phyloP scores from a whole-genome alignment of 169 alveolate genomes.

The Neospora caninum region DNA sequence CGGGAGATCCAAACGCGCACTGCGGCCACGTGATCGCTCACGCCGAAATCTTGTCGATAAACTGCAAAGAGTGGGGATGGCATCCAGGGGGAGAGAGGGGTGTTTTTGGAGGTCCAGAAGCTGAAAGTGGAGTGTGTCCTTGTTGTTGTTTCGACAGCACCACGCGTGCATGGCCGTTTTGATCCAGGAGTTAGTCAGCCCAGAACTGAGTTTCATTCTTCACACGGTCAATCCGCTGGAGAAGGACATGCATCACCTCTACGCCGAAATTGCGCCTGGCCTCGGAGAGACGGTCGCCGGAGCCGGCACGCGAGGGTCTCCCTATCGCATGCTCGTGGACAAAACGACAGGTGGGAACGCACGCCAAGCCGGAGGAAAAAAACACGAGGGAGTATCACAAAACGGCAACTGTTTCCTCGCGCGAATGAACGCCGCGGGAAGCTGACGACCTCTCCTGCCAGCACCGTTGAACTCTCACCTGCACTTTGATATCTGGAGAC shows the following conservation, averaged over 20 bases:
- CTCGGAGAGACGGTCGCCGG: slow-evolving; percentile 52
- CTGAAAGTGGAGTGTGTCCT: not conserved
- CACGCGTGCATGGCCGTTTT: slow-evolving; percentile 57
- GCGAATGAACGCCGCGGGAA: not conserved
- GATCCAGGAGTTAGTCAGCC: slow-evolving; percentile 32
- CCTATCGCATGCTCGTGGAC: slow-evolving; percentile 44
- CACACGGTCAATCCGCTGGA: slow-evolving; percentile 37
- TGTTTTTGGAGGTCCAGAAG: not conserved
- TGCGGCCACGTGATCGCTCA: too few relatives aligned
- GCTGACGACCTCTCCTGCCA: not conserved
- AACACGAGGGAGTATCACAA: not conserved
- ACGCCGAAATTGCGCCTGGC: slow-evolving; percentile 54
- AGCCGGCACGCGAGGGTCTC: slow-evolving; percentile 42
- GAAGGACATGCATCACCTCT: not conserved
- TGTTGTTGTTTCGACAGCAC: slow-evolving; percentile 10
- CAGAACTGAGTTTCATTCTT: slow-evolving; percentile 32
- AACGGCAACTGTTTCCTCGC: not conserved
- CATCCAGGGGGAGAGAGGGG: not conserved
- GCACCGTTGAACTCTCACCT: not conserved
- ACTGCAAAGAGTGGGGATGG: too few relatives aligned
- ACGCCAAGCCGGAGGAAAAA: not conserved
- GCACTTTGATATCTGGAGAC: not conserved
- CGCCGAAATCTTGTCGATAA: too few relatives aligned
- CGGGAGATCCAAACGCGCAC: too few relatives aligned
- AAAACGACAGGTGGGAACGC: slow-evolving; percentile 35